Conservation (phyloP, 31 red algal genomes). For the Endocladia muricata region DNA sequence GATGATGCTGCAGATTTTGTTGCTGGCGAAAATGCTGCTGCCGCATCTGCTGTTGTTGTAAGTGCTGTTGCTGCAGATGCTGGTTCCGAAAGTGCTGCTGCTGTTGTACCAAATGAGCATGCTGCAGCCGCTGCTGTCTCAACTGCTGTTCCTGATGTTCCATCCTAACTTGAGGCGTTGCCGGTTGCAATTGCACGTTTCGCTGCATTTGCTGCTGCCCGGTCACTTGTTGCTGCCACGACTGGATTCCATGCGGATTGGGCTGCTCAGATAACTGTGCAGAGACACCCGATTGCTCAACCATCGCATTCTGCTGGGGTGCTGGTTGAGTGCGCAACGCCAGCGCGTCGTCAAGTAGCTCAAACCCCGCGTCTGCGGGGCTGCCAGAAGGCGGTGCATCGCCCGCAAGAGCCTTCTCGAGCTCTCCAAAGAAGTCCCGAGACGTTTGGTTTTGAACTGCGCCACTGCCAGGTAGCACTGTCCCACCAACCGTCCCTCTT, state of each 20-base stretch:
- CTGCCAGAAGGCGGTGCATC: background rate
- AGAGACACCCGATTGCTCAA: no score
- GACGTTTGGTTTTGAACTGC: no score
- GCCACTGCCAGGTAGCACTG: no score
- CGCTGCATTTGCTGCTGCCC: background rate
- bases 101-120: background rate
- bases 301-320: no score
- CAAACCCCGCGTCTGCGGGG: slow-evolving; percentile 1
- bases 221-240: background rate
- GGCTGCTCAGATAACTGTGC: background rate
- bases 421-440: slow-evolving; percentile 11
- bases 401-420: background rate
- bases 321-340: background rate
- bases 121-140: slow-evolving; percentile 1
- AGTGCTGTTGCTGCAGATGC: background rate
- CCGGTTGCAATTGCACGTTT: background rate
- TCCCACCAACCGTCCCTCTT: no score
- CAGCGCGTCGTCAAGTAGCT: background rate
- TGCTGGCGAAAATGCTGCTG: slow-evolving; percentile 1
- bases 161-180: background rate
- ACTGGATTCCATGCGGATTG: background rate
- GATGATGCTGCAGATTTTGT: background rate
- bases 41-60: background rate
- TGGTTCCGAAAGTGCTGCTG: background rate
- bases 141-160: background rate